Percentiles rank a stretch among this genome's conserved stretches.
These are phyloP conservation scores for Aspergillus piperis DNA, from an alignment of 2,329 filamentous ascomycete genomes.

Conservation along the genomic window DNA sequence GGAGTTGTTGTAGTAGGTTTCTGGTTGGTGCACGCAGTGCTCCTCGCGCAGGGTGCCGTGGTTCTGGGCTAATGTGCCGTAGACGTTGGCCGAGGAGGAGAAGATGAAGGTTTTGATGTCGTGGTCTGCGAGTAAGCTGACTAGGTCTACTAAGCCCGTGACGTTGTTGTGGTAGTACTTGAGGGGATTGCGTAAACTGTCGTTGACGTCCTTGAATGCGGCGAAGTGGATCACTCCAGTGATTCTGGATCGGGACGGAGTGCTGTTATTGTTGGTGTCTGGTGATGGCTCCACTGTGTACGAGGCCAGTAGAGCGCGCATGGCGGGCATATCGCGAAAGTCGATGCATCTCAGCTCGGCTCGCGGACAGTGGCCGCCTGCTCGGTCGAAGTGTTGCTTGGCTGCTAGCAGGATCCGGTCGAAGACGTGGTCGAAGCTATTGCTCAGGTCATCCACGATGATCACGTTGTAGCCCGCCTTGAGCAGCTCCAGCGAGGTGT, in stretches of 20 bases:
- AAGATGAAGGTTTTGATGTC: conserved; percentile 67
- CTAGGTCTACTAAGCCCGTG: conserved; percentile 61
- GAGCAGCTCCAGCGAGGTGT: conserved; percentile 41
- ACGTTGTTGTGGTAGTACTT: conserved; percentile 69
- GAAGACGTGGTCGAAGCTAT: conserved; percentile 35
- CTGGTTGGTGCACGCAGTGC: conserved; percentile 54
- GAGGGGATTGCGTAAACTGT: conserved; percentile 61
- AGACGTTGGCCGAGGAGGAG: conserved; percentile 67
- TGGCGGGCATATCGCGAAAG: conserved; percentile 8
- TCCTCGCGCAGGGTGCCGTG: conserved; percentile 55
- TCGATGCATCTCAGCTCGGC: conserved; percentile 10
- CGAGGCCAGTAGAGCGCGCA: conserved; percentile 9
- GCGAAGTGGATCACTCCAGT: conserved; percentile 67
- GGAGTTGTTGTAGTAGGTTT: conserved; percentile 45
- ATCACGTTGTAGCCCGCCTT: conserved; percentile 42
- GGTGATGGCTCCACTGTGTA: conserved; percentile 49
- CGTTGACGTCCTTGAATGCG: conserved; percentile 64
- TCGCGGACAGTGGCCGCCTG: not conserved
- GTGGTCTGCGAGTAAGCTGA: conserved; percentile 58
- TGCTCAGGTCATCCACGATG: conserved; percentile 42
- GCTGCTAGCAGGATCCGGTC: conserved; percentile 33
- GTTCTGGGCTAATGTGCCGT: conserved; percentile 53
- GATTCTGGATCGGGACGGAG: conserved; percentile 50
- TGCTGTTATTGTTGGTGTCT: conserved; percentile 29
- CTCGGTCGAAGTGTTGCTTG: conserved; percentile 36